Evolutionary conservation across 257 asterid species (phyloP), one percentile per base, ranked within the genome.

Genomic region (Solanum ossicruentum): DNA sequence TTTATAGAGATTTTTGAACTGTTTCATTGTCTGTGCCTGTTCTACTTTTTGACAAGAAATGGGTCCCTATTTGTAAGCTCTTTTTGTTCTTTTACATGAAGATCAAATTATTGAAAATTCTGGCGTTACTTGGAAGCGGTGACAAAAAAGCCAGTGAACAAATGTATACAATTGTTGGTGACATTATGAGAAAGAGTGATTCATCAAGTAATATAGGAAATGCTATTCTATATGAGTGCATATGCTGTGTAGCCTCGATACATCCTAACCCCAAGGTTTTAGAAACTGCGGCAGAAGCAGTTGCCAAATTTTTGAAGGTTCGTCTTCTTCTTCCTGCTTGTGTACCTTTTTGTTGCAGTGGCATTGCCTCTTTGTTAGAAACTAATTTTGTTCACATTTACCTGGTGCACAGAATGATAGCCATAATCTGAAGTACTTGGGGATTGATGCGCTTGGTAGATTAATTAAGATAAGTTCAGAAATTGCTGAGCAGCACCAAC

Each of bases 351-450:
- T 15, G 56, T 70, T 84, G 15, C 80, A 63, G 80, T 84, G 39
- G 67, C 49, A 21, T 47, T 67, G 63, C 69, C 83, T 63, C 80
- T 56, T 72, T 61, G 41, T 60, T 61, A 11, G 69, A 47, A 32
- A 17, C 83, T 84, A 20, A 75, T 84, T 49, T 58, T 51, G 84
- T 52, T 54, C 73, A 75, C 87, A n/a, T 66, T 77, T 87, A 56
- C 86, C 51, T 63, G 80, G 73, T 91, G 84, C 90, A 71, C 95
- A 97, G 99, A 95, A 96, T 88, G 99, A 95, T 88, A 94, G 98
- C 93, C 98, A 97, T 91, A 97, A 97, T 88, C 93, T 97, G 87
- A 97, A 93, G 89, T 97, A 97, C 91, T 96, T 97, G 89, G 98
- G 99, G 69, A 97, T 95, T 87, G 99, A 94, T 93, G 95, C 98